Percentiles rank a stretch among this genome's conserved stretches.
Conservation (phyloP, 1,284 basidiomycete species). For the Uromyces viciae-fabae region DNA sequence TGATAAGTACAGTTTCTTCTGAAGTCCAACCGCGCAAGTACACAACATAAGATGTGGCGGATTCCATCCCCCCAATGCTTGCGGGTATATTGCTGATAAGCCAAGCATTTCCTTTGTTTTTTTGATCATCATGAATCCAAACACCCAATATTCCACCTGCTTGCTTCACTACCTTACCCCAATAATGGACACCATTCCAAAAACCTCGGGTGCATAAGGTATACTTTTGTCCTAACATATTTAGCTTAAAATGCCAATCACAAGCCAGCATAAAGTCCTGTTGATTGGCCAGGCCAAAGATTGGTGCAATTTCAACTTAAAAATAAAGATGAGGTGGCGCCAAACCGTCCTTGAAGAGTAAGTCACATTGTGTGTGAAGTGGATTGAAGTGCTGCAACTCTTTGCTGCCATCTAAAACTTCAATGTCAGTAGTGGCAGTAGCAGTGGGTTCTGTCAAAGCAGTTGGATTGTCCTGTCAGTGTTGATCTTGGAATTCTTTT, state of each 20-base stretch:
- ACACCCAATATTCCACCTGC: background rate
- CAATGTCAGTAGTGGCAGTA: too few relatives aligned
- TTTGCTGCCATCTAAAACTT: too few relatives aligned
- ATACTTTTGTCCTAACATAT: background rate
- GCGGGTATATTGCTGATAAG: background rate
- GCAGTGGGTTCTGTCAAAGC: too few relatives aligned
- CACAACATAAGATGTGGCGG: background rate
- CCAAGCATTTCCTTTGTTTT: background rate
- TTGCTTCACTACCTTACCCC: background rate
- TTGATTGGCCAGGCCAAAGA: background rate
- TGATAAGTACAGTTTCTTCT: too few relatives aligned
- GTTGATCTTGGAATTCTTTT: too few relatives aligned
- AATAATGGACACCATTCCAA: conserved; percentile 2
- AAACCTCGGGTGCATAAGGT: background rate
- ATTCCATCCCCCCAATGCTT: background rate
- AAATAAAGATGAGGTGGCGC: background rate
- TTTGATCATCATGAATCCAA: background rate
- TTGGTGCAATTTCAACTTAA: background rate
- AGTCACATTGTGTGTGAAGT: too few relatives aligned
- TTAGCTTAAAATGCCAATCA: background rate
- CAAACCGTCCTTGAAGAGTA: background rate
- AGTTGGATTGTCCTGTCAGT: too few relatives aligned
- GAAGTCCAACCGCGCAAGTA: background rate
- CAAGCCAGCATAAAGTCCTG: background rate
- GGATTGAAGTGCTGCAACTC: too few relatives aligned